Conservation (phyloP, 2,329 filamentous ascomycete genomes). For the Geosmithia morbida region DNA sequence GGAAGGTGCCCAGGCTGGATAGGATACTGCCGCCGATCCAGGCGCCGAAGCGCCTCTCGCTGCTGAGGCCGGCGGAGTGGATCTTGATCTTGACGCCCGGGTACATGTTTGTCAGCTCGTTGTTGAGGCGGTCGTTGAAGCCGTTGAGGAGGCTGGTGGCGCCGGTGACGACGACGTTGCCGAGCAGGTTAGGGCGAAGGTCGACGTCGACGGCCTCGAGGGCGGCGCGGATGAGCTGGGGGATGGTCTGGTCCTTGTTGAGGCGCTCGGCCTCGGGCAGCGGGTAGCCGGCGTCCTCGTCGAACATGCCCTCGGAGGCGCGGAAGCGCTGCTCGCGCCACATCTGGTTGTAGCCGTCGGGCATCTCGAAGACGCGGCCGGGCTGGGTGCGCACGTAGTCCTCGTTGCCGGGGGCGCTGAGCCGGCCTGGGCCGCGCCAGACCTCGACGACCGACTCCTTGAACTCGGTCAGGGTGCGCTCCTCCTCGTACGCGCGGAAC, state of each 20-base stretch:
- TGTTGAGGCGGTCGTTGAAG: conserved; percentile 80
- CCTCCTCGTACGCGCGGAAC: conserved; percentile 76
- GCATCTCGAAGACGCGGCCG: conserved; percentile 89
- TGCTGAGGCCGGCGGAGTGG: conserved; percentile 71
- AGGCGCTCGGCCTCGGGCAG: conserved; percentile 28
- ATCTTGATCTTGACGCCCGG: conserved; percentile 80
- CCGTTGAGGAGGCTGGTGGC: conserved; percentile 78
- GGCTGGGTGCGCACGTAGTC: conserved; percentile 60
- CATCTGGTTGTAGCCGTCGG: conserved; percentile 90
- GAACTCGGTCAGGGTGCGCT: conserved; percentile 86
- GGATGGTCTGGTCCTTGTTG: conserved; percentile 65
- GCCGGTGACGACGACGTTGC: conserved; percentile 87
- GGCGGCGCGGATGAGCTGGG: conserved; percentile 64
- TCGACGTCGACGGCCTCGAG: conserved; percentile 79
- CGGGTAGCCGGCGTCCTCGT: conserved; percentile 60
- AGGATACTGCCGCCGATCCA: conserved; percentile 97
- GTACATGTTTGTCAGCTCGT: conserved; percentile 68
- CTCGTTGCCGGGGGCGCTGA: conserved; percentile 53
- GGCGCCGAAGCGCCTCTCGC: conserved; percentile 79
- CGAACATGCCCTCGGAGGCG: conserved; percentile 81
- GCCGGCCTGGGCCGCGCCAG: conserved; percentile 68
- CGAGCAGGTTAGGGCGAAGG: conserved; percentile 65
- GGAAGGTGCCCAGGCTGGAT: conserved; percentile 89
- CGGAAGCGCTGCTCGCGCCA: conserved; percentile 81
- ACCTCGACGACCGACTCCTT: conserved; percentile 95